Evolutionary conservation across 2,329 filamentous ascomycete genomes (phyloP).

Genomic region (Ascochyta fabae): DNA sequence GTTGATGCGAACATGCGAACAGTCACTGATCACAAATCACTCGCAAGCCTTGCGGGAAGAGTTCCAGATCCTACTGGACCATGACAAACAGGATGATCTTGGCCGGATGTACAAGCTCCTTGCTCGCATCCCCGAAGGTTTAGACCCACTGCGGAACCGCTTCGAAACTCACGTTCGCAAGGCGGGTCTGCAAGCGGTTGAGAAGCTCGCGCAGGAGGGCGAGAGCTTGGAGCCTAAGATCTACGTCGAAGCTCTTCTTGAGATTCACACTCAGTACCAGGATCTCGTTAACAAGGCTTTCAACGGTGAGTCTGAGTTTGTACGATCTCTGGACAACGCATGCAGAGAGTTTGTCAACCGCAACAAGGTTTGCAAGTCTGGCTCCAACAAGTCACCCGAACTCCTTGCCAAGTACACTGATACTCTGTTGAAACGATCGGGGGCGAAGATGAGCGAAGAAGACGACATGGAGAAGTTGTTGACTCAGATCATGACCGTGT

Average conservation of each 20-base stretch:
- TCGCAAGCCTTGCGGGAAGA: slow-evolving; percentile 87
- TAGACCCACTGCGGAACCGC: slow-evolving; percentile 83
- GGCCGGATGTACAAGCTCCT: slow-evolving; percentile 94
- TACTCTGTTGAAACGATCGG: slow-evolving; percentile 83
- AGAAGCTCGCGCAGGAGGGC: slow-evolving; percentile 86
- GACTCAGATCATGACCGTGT: slow-evolving; percentile 96
- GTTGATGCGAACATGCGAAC: slow-evolving; percentile 86
- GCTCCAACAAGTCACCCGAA: slow-evolving; percentile 92
- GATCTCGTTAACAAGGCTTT: slow-evolving; percentile 91
- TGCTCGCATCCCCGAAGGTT: slow-evolving; percentile 84
- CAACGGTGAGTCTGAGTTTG: slow-evolving; percentile 94
- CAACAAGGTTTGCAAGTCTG: slow-evolving; percentile 93
- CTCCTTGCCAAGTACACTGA: slow-evolving; percentile 95
- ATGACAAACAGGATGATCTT: slow-evolving; percentile 94
- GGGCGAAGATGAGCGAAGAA: slow-evolving; percentile 89
- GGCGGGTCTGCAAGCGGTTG: slow-evolving; percentile 84
- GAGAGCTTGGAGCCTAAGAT: slow-evolving; percentile 95
- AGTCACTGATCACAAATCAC: slow-evolving; percentile 88
- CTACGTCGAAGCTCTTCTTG: slow-evolving; percentile 92
- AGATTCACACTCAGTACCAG: slow-evolving; percentile 93
- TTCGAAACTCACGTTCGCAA: slow-evolving; percentile 95
- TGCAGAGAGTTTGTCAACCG: slow-evolving; percentile 98
- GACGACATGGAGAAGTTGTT: slow-evolving; percentile 89
- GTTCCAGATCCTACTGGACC: slow-evolving; percentile 91
- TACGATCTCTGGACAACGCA: slow-evolving; percentile 92